Evolutionary conservation across 2,329 filamentous ascomycete genomes (phyloP), one percentile per base, ranked within the genome.

Genomic region (Dryadomyces sulphureus): DNA sequence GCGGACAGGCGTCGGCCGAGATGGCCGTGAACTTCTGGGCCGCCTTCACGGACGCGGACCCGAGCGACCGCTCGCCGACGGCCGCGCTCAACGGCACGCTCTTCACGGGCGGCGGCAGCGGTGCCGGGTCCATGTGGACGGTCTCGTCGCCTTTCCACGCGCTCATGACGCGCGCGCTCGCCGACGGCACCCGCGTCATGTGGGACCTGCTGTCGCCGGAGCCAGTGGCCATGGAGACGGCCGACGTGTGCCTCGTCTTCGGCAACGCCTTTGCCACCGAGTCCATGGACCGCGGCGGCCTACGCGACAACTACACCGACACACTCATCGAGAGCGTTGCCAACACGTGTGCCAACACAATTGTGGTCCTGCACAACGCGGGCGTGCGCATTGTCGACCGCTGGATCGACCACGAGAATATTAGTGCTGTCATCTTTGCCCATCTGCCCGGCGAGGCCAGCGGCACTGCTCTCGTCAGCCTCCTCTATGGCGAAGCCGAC

Each of bases 291-390:
- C 64, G 70, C 48, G 58, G 66, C 1, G 68, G 67, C 9, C 64
- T 84, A 44, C 69, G 70, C 42, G 80, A 84, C 56, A 80, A 77
- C 50, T 69, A 69, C 27, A 70, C 67, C 8, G 71, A 77, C 48
- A 55, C 55, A 0, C 58, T 76, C 0, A 64, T 77, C 16, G 56
- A 54, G 1, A 69, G 69, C 38, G 67, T 76, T 0, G 72, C 73
- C 1, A 56, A 57, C 3, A 61, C 64, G 38, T 76, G 71, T 54
- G 60, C 59, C 45, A 71, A 67, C 49, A 81, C 77, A 0, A 65
- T 81, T 11, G 78, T 81, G 1, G 63, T 79, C 1, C 66, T 81
- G 11, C 77, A 82, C 56, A 81, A 78, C 39, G 74, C 75, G 2
- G 78, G 77, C 0, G 63, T 69, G 11, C 67, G 77, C 2, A 56